Conservation (phyloP, 2,329 filamentous ascomycete species). For the Fusarium staphyleae region DNA sequence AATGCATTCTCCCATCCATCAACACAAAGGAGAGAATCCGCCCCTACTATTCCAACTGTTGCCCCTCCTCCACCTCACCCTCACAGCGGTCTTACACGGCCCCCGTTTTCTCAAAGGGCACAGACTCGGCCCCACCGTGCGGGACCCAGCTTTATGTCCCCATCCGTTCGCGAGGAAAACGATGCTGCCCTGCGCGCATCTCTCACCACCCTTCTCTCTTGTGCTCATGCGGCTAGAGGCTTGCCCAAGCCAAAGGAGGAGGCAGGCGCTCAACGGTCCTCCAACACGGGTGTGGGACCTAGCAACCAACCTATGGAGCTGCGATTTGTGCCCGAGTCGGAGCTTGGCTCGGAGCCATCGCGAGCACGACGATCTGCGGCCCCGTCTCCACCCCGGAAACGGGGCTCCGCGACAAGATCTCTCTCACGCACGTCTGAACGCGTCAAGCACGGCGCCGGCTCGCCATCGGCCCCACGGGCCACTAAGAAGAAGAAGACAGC, state of each 20-base stretch:
- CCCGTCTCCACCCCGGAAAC: constrained; percentile 38
- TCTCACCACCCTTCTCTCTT: constrained; percentile 94
- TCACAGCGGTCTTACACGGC: constrained; percentile 59
- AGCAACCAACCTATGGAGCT: constrained; percentile 64
- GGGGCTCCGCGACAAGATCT: constrained; percentile 43
- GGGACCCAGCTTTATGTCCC: constrained; percentile 71
- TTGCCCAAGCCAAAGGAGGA: constrained; percentile 71
- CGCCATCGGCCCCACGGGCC: constrained; percentile 52
- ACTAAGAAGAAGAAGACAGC: constrained; percentile 67
- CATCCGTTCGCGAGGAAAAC: constrained; percentile 83
- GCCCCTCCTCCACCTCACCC: constrained; percentile 57
- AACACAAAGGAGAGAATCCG: constrained; percentile 57
- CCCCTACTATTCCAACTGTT: constrained; percentile 52
- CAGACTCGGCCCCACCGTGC: constrained; percentile 55
- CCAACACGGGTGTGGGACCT: constrained; percentile 51
- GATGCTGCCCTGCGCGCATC: constrained; percentile 92
- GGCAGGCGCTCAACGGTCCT: constrained; percentile 45
- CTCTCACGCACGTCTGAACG: constrained; percentile 51
- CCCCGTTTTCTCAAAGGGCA: constrained; percentile 57
- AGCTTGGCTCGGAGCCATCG: constrained; percentile 55
- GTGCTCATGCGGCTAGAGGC: constrained; percentile 86
- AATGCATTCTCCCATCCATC: constrained; percentile 88
- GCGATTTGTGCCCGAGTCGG: constrained; percentile 66
- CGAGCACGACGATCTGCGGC: constrained; percentile 34
- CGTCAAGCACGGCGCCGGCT: constrained; percentile 57